A percentile compares a stretch with the other conserved stretches of the same genome.
Conservation (phyloP, 805 yeast species). For the Ogataea ganodermae region DNA sequence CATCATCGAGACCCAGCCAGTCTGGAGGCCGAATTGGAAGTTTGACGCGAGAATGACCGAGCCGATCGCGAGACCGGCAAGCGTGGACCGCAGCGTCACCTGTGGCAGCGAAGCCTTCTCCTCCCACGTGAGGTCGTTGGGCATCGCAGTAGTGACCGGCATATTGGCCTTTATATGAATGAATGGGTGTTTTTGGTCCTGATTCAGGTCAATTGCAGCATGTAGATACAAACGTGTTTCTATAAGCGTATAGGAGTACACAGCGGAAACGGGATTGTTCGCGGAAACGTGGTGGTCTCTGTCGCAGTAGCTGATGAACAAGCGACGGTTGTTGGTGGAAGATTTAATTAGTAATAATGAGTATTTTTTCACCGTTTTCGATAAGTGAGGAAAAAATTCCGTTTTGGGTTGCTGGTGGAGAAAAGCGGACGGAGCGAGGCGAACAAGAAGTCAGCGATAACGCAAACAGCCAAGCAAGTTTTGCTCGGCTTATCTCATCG, state of each 20-base stretch:
- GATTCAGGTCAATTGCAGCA: background rate
- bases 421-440: too few species aligned
- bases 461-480: too few species aligned
- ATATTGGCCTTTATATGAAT: constrained; percentile 3
- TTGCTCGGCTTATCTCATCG: too few species aligned
- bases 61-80: constrained; percentile 83
- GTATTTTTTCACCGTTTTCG: background rate
- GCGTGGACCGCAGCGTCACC: constrained; percentile 69
- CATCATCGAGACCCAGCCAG: constrained; percentile 99
- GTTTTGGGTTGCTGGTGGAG: background rate
- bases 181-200: background rate
- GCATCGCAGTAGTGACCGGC: constrained; percentile 22
- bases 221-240: background rate
- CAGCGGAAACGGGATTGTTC: too few species aligned
- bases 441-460: too few species aligned
- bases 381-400: constrained; percentile 1
- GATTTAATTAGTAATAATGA: background rate
- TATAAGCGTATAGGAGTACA: background rate
- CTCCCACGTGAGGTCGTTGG: constrained; percentile 37
- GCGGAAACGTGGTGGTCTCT: too few species aligned
- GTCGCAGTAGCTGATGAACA: too few species aligned
- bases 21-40: constrained; percentile 94
- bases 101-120: constrained; percentile 60
- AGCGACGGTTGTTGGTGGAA: background rate
- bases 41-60: constrained; percentile 83